Percentiles rank a stretch among this genome's conserved stretches.
Evolutionary conservation across 2,329 filamentous ascomycete genomes (phyloP).

Genomic region (Arthroderma uncinatum): DNA sequence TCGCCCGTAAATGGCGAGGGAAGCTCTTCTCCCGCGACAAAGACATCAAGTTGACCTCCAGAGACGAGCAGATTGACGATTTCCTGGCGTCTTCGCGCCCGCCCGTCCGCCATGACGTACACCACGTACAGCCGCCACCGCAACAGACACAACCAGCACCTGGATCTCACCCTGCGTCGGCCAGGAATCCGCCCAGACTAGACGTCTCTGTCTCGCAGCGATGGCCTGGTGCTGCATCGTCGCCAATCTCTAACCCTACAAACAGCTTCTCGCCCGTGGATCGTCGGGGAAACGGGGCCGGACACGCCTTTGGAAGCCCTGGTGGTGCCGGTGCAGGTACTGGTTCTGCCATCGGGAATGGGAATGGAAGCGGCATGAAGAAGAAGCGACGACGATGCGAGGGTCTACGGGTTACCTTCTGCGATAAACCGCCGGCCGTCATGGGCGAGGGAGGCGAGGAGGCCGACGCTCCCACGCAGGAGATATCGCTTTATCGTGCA

Average conservation of each 20-base stretch:
- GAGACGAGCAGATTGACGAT: conserved; percentile 42
- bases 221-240: conserved; percentile 25
- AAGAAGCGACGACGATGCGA: conserved; percentile 43
- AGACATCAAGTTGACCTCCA: conserved; percentile 22
- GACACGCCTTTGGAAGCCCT: no score
- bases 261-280: no score
- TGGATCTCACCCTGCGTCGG: conserved; percentile 15
- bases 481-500: conserved; percentile 41
- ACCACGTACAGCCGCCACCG: conserved; percentile 13
- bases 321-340: conserved; percentile 13
- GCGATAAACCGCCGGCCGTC: conserved; percentile 59
- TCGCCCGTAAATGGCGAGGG: conserved; percentile 35
- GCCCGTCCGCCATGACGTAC: conserved; percentile 3
- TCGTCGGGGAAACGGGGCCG: no score
- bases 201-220: conserved; percentile 26
- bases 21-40: conserved; percentile 41
- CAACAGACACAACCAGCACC: conserved; percentile 11
- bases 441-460: conserved; percentile 92
- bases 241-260: conserved; percentile 14
- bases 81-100: conserved; percentile 41
- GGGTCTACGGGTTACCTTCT: conserved; percentile 64
- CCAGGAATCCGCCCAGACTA: conserved; percentile 23
- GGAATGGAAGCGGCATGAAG: conserved; percentile 7
- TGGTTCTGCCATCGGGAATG: conserved; percentile 9
- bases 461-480: conserved; percentile 57